Conservation (phyloP, 2,329 filamentous ascomycete species). For the Endocalyx cinctus region DNA sequence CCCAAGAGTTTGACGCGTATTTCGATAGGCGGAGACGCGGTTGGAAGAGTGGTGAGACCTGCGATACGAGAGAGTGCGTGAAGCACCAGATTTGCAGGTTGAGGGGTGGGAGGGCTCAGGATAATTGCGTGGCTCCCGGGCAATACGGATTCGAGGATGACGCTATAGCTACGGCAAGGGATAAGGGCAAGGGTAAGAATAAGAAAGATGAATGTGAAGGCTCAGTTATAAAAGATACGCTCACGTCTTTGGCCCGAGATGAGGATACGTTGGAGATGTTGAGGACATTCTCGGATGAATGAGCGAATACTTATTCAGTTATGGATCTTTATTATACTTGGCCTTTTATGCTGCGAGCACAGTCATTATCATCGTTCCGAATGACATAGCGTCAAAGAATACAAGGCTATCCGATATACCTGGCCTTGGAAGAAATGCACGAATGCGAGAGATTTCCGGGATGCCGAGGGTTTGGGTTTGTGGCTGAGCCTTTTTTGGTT, state of each 20-base stretch:
- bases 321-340: too few species aligned
- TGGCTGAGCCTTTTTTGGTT: too few species aligned
- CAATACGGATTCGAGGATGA: too few species aligned
- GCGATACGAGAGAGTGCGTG: slow-evolving; percentile 30
- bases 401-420: too few species aligned
- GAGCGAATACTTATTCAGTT: too few species aligned
- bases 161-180: too few species aligned
- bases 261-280: slow-evolving; percentile 10
- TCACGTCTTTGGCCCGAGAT: slow-evolving; percentile 9
- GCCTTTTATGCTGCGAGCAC: too few species aligned
- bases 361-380: too few species aligned
- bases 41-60: slow-evolving; percentile 28
- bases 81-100: slow-evolving; percentile 45
- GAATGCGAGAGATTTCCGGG: too few species aligned
- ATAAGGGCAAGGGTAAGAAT: slow-evolving; percentile 20
- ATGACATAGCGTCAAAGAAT: too few species aligned
- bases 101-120: slow-evolving; percentile 46
- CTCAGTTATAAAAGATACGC: slow-evolving; percentile 15
- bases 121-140: slow-evolving; percentile 42
- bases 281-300: slow-evolving; percentile 6
- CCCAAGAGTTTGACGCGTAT: slow-evolving; percentile 41
- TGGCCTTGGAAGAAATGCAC: too few species aligned
- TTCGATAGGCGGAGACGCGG: slow-evolving; percentile 44
- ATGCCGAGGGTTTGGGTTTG: too few species aligned
- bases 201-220: slow-evolving; percentile 16